A percentile compares a stretch with the other conserved stretches of the same genome.
phyloP scores from a whole-genome alignment of 2,329 filamentous ascomycete genomes.

The Aspergillus brasiliensis region DNA sequence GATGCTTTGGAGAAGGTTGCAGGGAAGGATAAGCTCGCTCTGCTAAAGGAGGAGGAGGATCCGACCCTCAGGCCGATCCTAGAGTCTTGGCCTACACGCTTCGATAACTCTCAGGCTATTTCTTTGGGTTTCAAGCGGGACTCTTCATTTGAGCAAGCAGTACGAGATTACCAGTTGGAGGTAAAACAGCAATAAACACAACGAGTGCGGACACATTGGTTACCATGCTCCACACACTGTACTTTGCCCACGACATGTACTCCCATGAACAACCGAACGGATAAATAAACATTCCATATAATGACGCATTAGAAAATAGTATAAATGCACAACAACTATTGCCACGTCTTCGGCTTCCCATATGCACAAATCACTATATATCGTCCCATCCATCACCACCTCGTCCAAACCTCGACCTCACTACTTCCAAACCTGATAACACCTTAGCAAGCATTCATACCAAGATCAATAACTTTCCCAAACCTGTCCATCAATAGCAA shows the following conservation, averaged over 20 bases:
- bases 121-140: conserved; percentile 56
- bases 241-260: too few relatives aligned
- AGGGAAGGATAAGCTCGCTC: conserved; percentile 53
- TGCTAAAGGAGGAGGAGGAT: conserved; percentile 57
- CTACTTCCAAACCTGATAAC: conserved; percentile 28
- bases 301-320: neutral
- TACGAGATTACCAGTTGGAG: conserved; percentile 57
- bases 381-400: neutral
- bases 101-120: conserved; percentile 56
- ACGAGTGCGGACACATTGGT: too few relatives aligned
- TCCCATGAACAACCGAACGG: too few relatives aligned
- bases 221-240: too few relatives aligned
- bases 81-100: conserved; percentile 58
- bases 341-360: neutral
- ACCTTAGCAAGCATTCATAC: conserved; percentile 13
- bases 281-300: neutral
- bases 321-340: neutral
- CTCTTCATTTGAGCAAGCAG: conserved; percentile 56
- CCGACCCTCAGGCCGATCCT: conserved; percentile 55
- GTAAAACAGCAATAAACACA: neutral
- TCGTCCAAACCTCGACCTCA: neutral
- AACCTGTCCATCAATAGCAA: conserved; percentile 77
- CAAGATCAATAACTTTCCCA: conserved; percentile 71
- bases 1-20: conserved; percentile 58
- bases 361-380: neutral